A percentile compares a stretch with the other conserved stretches of the same genome.
Conservation (phyloP, 257 asterid genomes). For the Primulina huaijiensis region DNA sequence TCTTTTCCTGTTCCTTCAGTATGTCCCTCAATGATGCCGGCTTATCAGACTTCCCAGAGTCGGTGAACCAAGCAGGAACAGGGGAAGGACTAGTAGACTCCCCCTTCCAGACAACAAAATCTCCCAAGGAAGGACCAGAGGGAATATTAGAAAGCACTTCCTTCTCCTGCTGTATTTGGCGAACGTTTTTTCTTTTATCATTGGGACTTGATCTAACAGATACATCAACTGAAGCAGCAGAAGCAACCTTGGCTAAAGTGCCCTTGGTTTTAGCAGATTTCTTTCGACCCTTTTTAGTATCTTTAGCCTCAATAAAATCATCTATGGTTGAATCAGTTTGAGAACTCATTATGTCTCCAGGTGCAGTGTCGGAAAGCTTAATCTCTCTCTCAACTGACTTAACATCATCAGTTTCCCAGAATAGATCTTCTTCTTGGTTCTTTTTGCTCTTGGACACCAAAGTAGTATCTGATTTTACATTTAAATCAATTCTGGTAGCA, state of each 20-base stretch:
- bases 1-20: slow-evolving; percentile 76
- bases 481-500: slow-evolving; percentile 30
- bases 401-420: slow-evolving; percentile 46
- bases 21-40: slow-evolving; percentile 88
- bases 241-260: slow-evolving; percentile 53
- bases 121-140: slow-evolving; percentile 91
- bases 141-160: slow-evolving; percentile 72
- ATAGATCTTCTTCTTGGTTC: slow-evolving; percentile 56
- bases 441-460: slow-evolving; percentile 47
- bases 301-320: slow-evolving; percentile 87
- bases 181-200: slow-evolving; percentile 58
- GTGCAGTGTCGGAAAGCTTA: slow-evolving; percentile 37
- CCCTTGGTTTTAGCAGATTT: slow-evolving; percentile 78
- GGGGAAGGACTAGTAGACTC: slow-evolving; percentile 63
- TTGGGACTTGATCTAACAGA: slow-evolving; percentile 53
- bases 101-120: slow-evolving; percentile 87
- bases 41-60: slow-evolving; percentile 59
- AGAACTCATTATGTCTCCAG: slow-evolving; percentile 31
- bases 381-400: slow-evolving; percentile 44
- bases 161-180: slow-evolving; percentile 63
- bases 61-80: slow-evolving; percentile 87
- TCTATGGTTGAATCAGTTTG: slow-evolving; percentile 40
- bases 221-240: slow-evolving; percentile 43
- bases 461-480: slow-evolving; percentile 39
- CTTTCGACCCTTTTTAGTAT: slow-evolving; percentile 82